Evolutionary conservation across 2,329 filamentous ascomycete genomes (phyloP).

Genomic region (Paecilomyces formosus): DNA sequence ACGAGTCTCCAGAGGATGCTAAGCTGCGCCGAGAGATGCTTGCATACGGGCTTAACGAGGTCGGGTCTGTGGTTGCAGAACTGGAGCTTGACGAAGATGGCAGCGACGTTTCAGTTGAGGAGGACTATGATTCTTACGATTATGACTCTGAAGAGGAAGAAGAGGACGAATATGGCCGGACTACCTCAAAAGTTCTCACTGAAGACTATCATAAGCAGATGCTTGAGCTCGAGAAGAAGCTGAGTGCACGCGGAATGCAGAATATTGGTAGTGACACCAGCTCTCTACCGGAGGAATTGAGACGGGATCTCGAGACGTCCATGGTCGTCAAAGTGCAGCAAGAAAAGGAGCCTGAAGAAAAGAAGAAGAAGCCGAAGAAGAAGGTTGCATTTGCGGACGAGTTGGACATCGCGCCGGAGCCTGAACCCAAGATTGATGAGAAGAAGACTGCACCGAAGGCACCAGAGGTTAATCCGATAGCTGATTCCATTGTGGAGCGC

Average conservation of each 20-base stretch:
- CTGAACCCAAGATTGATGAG: conserved; percentile 16
- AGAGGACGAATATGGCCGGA: conserved; percentile 71
- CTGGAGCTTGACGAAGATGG: conserved; percentile 68
- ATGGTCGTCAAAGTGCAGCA: conserved; percentile 17
- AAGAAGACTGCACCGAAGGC: conserved; percentile 19
- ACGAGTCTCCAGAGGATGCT: conserved; percentile 75
- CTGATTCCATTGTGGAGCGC: conserved; percentile 40
- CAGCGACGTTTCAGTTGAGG: conserved; percentile 45
- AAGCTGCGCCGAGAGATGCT: conserved; percentile 80
- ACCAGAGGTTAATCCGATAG: conserved; percentile 26
- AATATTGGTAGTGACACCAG: conserved; percentile 47
- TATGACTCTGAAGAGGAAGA: conserved; percentile 53
- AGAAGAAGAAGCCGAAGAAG: conserved; percentile 44
- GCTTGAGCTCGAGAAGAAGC: conserved; percentile 72
- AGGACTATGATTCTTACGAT: conserved; percentile 46
- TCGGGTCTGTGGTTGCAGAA: conserved; percentile 87
- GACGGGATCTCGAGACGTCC: conserved; percentile 21
- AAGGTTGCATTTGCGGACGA: conserved; percentile 72
- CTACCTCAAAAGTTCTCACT: conserved; percentile 57
- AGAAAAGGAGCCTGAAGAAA: conserved; percentile 2
- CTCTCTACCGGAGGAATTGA: conserved; percentile 25
- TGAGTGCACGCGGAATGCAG: conserved; percentile 53
- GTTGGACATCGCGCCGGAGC: conserved; percentile 59
- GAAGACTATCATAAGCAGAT: conserved; percentile 75
- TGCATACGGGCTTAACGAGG: conserved; percentile 77